Evolutionary conservation across 2,329 filamentous ascomycete genomes (phyloP).

Genomic region (Cephalotrichum gorgonifer): DNA sequence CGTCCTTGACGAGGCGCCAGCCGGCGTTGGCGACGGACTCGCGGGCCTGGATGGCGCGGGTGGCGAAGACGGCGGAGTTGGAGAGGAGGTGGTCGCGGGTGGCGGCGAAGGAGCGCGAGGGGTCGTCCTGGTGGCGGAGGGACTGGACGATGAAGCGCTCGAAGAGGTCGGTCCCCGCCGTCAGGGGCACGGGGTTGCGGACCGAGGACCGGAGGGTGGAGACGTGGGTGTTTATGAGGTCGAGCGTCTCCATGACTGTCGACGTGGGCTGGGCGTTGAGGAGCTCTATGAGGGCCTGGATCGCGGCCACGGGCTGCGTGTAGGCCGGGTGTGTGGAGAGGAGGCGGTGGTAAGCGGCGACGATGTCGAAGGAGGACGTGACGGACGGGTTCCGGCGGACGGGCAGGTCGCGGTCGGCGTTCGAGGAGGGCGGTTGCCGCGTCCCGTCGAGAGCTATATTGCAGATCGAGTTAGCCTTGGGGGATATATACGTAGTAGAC

Average conservation of each 20-base stretch:
- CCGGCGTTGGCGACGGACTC: slow-evolving; percentile 75
- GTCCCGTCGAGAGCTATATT: too few relatives aligned
- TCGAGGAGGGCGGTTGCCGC: neutral
- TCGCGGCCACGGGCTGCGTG: slow-evolving; percentile 92
- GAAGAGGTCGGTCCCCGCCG: slow-evolving; percentile 91
- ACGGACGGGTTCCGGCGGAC: slow-evolving; percentile 12
- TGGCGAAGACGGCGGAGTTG: slow-evolving; percentile 80
- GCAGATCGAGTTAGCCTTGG: too few relatives aligned
- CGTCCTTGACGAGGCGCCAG: slow-evolving; percentile 67
- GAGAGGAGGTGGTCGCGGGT: slow-evolving; percentile 74
- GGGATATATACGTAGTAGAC: too few relatives aligned
- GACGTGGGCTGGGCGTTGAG: slow-evolving; percentile 69
- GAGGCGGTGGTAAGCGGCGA: slow-evolving; percentile 42
- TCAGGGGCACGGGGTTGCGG: slow-evolving; percentile 81
- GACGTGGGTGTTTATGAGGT: slow-evolving; percentile 70
- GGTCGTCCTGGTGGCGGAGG: slow-evolving; percentile 39
- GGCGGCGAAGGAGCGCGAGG: slow-evolving; percentile 54
- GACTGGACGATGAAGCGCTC: slow-evolving; percentile 82
- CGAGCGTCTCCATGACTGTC: slow-evolving; percentile 89
- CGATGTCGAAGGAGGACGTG: slow-evolving; percentile 32
- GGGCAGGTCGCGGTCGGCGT: slow-evolving; percentile 9
- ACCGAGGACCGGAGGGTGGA: slow-evolving; percentile 67
- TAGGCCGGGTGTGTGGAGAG: slow-evolving; percentile 64
- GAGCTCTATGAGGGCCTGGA: slow-evolving; percentile 80
- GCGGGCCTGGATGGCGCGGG: slow-evolving; percentile 74